Evolutionary conservation across 495 filamentous ascomycete species (phyloP).

Genomic region (Umbilicaria muhlenbergii): DNA sequence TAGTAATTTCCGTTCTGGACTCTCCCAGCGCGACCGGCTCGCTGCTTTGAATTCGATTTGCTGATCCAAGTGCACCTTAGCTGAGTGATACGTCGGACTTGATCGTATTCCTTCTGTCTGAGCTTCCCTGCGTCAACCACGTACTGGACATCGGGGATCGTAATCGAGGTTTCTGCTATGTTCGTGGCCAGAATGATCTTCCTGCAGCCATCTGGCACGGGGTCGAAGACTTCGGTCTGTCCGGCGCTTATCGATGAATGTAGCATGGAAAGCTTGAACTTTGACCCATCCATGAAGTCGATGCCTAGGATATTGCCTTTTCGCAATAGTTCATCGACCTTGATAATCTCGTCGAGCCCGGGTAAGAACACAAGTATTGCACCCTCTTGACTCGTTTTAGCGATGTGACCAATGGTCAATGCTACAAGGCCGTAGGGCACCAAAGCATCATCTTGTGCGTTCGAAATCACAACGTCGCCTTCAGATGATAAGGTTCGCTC

Average conservation of each 20-base stretch:
- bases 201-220: constrained; percentile 31
- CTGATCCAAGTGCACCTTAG: constrained; percentile 36
- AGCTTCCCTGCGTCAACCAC: constrained; percentile 41
- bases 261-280: constrained; percentile 32
- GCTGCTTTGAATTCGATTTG: constrained; percentile 37
- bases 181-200: constrained; percentile 44
- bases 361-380: constrained; percentile 44
- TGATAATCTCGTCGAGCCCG: constrained; percentile 34
- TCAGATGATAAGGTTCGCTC: constrained; percentile 16
- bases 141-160: constrained; percentile 41
- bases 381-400: constrained; percentile 29
- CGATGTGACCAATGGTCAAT: constrained; percentile 34
- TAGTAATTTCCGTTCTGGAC: constrained; percentile 43
- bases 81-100: constrained; percentile 25
- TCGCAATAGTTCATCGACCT: constrained; percentile 20
- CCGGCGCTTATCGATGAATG: constrained; percentile 33
- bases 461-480: constrained; percentile 14
- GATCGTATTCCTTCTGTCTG: constrained; percentile 34
- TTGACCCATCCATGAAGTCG: constrained; percentile 26
- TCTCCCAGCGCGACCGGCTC: constrained; percentile 42
- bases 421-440: constrained; percentile 33
- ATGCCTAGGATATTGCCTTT: constrained; percentile 17
- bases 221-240: constrained; percentile 29
- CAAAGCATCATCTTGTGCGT: constrained; percentile 26
- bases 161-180: constrained; percentile 45